phyloP scores from a whole-genome alignment of 106 monocot species.

The Dioscorea dumetorum region DNA sequence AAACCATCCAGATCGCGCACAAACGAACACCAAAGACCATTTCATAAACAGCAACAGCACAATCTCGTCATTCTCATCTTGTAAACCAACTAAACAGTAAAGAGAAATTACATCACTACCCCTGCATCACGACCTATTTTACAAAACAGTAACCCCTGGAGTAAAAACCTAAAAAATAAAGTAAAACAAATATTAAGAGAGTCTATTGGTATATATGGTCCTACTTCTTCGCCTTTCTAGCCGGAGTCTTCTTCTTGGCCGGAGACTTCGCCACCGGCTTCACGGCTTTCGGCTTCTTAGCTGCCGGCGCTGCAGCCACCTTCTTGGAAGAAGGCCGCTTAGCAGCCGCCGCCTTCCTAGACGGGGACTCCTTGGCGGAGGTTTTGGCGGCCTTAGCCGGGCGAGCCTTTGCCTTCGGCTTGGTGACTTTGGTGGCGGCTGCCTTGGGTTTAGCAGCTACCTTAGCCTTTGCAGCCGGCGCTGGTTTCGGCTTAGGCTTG shows the following conservation, averaged over 20 bases:
- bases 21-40: too few relatives aligned
- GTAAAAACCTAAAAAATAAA: not conserved
- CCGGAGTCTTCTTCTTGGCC: constrained; percentile 34
- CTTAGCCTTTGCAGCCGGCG: constrained; percentile 1
- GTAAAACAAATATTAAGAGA: not conserved
- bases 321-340: constrained; percentile 12
- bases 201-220: too few relatives aligned
- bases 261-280: constrained; percentile 28
- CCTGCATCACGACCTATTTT: not conserved
- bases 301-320: not conserved
- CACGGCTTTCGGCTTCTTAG: constrained; percentile 22
- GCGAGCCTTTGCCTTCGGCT: constrained; percentile 27
- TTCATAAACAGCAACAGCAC: too few relatives aligned
- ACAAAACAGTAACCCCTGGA: not conserved
- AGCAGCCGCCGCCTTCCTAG: constrained; percentile 18
- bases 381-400: constrained; percentile 29
- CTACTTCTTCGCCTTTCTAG: constrained; percentile 46
- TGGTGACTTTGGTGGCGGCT: not conserved
- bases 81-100: too few relatives aligned
- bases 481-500: constrained; percentile 13
- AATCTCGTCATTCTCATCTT: too few relatives aligned
- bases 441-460: constrained; percentile 1
- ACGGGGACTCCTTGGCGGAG: constrained; percentile 22
- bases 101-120: too few relatives aligned
- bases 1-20: too few relatives aligned